These are phyloP conservation scores for Eucalyptus guilfoylei DNA, from an alignment of 345 rosid genomes.

Conservation along the genomic window DNA sequence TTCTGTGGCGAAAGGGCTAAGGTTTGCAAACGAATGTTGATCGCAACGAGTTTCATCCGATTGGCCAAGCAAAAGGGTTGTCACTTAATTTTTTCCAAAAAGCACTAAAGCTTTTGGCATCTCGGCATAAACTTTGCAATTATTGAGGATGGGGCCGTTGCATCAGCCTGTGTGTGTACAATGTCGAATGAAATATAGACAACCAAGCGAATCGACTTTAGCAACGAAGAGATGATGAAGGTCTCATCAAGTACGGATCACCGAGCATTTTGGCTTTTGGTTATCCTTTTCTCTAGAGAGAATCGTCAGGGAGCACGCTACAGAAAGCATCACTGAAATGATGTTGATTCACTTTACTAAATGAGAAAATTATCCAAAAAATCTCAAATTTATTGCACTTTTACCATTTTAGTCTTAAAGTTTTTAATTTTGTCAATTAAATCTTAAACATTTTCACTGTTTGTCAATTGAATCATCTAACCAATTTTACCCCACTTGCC, in stretches of 20 bases:
- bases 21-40: not conserved
- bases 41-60: not conserved
- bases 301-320: not conserved
- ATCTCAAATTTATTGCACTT: rapidly evolving
- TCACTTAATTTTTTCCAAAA: not conserved
- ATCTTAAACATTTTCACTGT: not conserved
- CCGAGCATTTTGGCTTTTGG: not conserved
- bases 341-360: not conserved
- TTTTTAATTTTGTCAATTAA: rapidly evolving
- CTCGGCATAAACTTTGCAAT: not conserved
- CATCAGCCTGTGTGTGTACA: not conserved
- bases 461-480: rapidly evolving
- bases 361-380: not conserved
- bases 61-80: not conserved
- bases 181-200: not conserved
- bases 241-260: not conserved
- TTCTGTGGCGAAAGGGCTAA: not conserved
- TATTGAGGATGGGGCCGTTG: not conserved
- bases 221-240: not conserved
- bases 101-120: not conserved
- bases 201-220: not conserved
- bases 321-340: not conserved
- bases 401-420: rapidly evolving
- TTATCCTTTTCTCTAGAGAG: not conserved
- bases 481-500: too few species aligned